Conservation (phyloP, 2,329 filamentous ascomycete species). For the Dryadomyces quercivorus region DNA sequence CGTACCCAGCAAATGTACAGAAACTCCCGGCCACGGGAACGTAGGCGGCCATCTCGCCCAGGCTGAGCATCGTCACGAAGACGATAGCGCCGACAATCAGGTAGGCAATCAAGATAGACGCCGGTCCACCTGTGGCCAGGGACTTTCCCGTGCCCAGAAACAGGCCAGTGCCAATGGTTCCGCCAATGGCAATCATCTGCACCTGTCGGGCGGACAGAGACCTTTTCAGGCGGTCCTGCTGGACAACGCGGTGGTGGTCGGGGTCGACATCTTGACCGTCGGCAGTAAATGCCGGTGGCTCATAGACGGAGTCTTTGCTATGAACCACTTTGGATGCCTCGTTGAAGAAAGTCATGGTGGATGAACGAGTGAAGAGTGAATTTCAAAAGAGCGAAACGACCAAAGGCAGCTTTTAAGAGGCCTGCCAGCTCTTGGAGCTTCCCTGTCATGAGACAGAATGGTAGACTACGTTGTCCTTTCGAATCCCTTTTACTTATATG, state of each 20-base stretch:
- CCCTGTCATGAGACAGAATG: too few relatives aligned
- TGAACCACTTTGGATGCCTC: too few relatives aligned
- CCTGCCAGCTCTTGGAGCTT: too few relatives aligned
- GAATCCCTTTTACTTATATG: too few relatives aligned
- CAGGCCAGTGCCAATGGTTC: slow-evolving; percentile 47
- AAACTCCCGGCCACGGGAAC: slow-evolving; percentile 71
- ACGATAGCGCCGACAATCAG: slow-evolving; percentile 61
- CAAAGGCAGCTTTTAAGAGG: too few relatives aligned
- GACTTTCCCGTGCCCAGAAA: slow-evolving; percentile 52
- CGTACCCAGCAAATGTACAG: slow-evolving; percentile 48
- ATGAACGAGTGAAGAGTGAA: too few relatives aligned
- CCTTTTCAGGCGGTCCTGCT: slow-evolving; percentile 34
- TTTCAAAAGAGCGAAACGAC: too few relatives aligned
- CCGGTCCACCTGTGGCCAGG: slow-evolving; percentile 50
- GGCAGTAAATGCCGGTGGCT: too few relatives aligned
- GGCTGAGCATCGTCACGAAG: slow-evolving; percentile 59
- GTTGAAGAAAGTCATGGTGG: too few relatives aligned
- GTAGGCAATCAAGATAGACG: slow-evolving; percentile 55
- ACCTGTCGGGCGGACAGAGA: slow-evolving; percentile 49
- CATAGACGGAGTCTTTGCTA: too few relatives aligned
- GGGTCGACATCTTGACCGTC: not conserved
- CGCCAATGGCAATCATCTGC: slow-evolving; percentile 54
- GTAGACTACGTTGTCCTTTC: too few relatives aligned
- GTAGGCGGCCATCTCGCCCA: slow-evolving; percentile 65
- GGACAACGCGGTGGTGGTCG: not conserved